Base-by-base conservation (phyloP, 2,329 filamentous ascomycete species). In the Myriosclerotinia scirpicola region DNA sequence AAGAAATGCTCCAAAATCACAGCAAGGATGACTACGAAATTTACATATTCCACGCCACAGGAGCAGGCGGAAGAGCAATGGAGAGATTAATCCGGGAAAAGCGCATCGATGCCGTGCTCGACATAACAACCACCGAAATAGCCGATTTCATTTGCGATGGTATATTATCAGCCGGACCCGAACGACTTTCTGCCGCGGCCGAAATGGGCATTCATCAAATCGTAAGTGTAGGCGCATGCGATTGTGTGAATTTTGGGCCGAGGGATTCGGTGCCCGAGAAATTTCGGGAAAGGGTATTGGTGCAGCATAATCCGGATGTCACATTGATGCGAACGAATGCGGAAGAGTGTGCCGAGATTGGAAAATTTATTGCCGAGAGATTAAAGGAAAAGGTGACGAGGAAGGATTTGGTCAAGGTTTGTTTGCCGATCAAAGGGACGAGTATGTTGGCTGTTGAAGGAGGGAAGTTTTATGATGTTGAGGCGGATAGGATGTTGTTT, bases 51-150 rank as follows among this genome's bases (percentile, higher is more conserved):
- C 88, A 91, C 72, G 88, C 88, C 2, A 91, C 88, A 0, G 89
- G 89, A 0, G 81, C 87, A 17, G 89, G 89, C 0, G 89, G 89
- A 2, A 81, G 81, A 62, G 86, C 88, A 0, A 89, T 91, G 88
- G 89, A 91, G 74, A 79, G 86, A 0, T 78, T 91, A 3, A 77
- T 90, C 0, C 73, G 75, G 0, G 84, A 88, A 70, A 80, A 80
- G 0, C 77, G 79, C n/a, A 78, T 92, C 1, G 86, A 90, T 71
- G 89, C 85, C 0, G 82, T 91, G 0, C 77, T 91, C 4, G 89
- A 92, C 72, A 76, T 91, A n/a, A 91, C 89, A 0, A 91, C 88
- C 0, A 90, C 87, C 0, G 89, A 92, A 72, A 81, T 90, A 22
- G 85, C 84, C 54, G 89, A 91, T 72, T 78, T 86, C 56, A 69